Evolutionary conservation across 768 basidiomycete genomes (phyloP).

Genomic region (Russula ochroleuca): DNA sequence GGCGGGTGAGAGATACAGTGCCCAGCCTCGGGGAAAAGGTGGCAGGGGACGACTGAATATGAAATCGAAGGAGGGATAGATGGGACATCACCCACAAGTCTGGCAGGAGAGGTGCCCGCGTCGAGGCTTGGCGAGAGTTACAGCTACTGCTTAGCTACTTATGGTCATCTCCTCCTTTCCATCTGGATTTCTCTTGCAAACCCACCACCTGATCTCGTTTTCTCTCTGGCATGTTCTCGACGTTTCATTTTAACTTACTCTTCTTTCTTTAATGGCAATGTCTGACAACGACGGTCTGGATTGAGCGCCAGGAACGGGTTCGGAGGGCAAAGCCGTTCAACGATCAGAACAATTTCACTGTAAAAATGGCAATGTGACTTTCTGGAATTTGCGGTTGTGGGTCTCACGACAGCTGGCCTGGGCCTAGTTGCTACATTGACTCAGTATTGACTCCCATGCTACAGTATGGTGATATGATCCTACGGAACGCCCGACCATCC

Average conservation of each 20-base stretch:
- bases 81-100: neutral
- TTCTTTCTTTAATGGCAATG: neutral
- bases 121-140: no score
- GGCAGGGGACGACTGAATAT: conserved; percentile 2
- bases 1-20: conserved; percentile 9
- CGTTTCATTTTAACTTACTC: neutral
- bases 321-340: neutral
- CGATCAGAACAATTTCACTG: neutral
- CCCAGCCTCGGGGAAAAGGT: conserved; percentile 25
- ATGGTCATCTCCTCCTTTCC: neutral
- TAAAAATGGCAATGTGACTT: neutral
- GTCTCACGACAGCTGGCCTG: neutral
- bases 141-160: neutral
- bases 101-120: no score
- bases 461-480: neutral
- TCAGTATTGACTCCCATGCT: neutral
- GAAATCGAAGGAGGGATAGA: conserved; percentile 19
- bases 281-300: neutral
- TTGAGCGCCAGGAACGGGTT: neutral
- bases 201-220: neutral
- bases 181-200: neutral
- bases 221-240: neutral
- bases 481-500: neutral
- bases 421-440: neutral
- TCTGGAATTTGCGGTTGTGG: conserved; percentile 2